Percentiles rank a stretch among this genome's conserved stretches.
phyloP scores from a whole-genome alignment of 805 yeast species.

The Hanseniaspora mollemarum region DNA sequence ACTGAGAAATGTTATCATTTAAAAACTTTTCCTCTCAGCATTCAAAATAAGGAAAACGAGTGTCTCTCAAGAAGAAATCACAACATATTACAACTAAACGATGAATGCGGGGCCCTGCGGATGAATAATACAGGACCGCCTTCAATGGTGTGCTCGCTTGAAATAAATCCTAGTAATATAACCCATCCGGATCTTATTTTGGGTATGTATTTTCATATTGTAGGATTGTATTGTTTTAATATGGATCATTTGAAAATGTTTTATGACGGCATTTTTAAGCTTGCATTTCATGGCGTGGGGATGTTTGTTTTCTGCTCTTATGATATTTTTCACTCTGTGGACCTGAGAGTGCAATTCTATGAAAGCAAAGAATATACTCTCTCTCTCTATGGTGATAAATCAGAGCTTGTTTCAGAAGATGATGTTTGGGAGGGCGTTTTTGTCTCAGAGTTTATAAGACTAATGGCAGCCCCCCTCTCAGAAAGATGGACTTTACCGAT shows the following conservation, averaged over 20 bases:
- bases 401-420: neutral
- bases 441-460: conserved; percentile 6
- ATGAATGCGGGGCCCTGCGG: neutral
- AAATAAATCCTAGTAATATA: conserved; percentile 19
- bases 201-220: neutral
- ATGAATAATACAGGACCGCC: neutral
- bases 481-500: neutral
- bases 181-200: conserved; percentile 28
- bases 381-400: neutral
- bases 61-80: conserved; percentile 25
- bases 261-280: neutral
- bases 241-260: neutral
- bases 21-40: conserved; percentile 21
- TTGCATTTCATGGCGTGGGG: neutral
- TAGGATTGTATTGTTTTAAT: conserved; percentile 35
- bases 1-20: neutral
- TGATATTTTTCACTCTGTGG: neutral
- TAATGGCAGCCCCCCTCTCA: neutral
- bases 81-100: neutral
- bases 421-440: conserved; percentile 3
- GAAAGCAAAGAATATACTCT: neutral
- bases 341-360: neutral
- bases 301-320: neutral
- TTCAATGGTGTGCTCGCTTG: neutral
- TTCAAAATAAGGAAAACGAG: conserved; percentile 27